Base-by-base conservation (phyloP, 805 yeast genomes). In the Candida cerambycidarum region DNA sequence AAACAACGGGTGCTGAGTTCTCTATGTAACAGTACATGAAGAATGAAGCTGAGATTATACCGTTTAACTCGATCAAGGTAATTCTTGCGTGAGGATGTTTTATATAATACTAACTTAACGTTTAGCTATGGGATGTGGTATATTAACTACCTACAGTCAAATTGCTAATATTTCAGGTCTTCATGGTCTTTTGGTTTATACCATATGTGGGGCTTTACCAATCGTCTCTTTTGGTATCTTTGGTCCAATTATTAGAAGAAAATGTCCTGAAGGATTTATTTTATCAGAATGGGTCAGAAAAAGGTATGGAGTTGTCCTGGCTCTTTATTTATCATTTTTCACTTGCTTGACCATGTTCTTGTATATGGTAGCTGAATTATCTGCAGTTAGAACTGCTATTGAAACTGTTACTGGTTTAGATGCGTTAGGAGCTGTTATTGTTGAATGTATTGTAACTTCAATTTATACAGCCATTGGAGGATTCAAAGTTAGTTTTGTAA, bases 201-300 rank as follows among this genome's bases (percentile, higher is more conserved):
- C 89, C 1, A 51, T 88, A 10, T 67, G 84, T 13, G 93, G 96
- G 28, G 83, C 96, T 1, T 61, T 90, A 37, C 97, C 97, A 3
- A 83, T 90, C 65, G 71, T 86, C 46, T 63, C 87, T n/a, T 90
- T 90, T 69, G 87, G 93, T 0, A 75, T 77, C 41, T 65, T 86
- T 45, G 97, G 97, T 0, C 97, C 97, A 1, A 58, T 80, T 8
- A 82, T 90, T 45, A 73, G 96, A 50, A 76, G 70, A 45, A 76
- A 77, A 52, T 86, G 95, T 53, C 97, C 97, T 0, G 79, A 86
- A 7, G 97, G 97, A 2, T 90, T 90, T 60, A 89, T 90, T 19
- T 67, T 90, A 52, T 89, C 96, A 4, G 96, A 90, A 59, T 90
- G 97, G 97, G 92, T 88, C n/a, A 78, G 87, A 57, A 79, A 78